Evolutionary conservation across 129 eudicot species (phyloP).

Genomic region (Artemisia argyi): DNA sequence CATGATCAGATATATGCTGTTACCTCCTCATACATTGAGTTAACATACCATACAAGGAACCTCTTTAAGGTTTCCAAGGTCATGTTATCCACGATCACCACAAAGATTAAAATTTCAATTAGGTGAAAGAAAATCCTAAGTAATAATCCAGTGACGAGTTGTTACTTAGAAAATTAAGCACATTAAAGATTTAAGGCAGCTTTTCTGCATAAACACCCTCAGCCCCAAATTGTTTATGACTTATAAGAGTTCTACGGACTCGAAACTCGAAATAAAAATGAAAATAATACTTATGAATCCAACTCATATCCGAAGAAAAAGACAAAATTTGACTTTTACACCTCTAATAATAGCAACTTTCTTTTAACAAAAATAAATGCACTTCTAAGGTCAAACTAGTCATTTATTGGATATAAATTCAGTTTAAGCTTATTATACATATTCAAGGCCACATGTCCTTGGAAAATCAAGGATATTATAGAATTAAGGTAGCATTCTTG

Average conservation of each 20-base stretch:
- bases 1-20: background rate
- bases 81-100: background rate
- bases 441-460: background rate
- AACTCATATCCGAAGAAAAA: background rate
- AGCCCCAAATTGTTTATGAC: background rate
- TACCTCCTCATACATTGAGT: constrained; percentile 24
- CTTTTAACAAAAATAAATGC: background rate
- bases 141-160: background rate
- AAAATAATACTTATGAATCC: background rate
- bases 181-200: too few relatives aligned
- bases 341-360: background rate
- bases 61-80: background rate
- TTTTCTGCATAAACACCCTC: too few relatives aligned
- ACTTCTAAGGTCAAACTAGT: background rate
- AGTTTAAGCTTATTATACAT: background rate
- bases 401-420: constrained; percentile 1
- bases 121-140: constrained; percentile 1
- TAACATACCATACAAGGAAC: constrained; percentile 20
- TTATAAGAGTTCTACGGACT: too few relatives aligned
- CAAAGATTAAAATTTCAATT: background rate
- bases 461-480: background rate
- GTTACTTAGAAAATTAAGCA: background rate
- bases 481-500: background rate
- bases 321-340: background rate
- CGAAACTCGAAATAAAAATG: background rate